Conservation (phyloP, 495 filamentous ascomycete species). For the Talaromyces liani region DNA sequence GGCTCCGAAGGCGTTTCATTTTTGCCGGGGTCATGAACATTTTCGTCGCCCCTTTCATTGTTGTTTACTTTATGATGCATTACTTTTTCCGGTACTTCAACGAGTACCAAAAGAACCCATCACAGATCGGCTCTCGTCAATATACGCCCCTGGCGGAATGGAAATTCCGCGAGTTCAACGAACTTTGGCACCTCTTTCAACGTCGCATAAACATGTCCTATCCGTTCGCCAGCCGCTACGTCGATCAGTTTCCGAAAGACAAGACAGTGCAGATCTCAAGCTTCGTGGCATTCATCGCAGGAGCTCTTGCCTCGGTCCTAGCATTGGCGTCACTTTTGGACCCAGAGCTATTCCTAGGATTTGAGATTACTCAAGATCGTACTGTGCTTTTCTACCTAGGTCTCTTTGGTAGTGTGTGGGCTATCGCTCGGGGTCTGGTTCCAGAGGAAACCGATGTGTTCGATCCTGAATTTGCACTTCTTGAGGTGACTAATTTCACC, state of each 20-base stretch:
- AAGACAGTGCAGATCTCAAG: slow-evolving; percentile 76
- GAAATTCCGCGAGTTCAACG: slow-evolving; percentile 99
- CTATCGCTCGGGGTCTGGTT: slow-evolving; percentile 66
- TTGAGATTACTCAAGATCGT: slow-evolving; percentile 80
- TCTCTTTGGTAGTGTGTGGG: slow-evolving; percentile 70
- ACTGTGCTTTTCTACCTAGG: slow-evolving; percentile 78
- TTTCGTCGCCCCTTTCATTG: slow-evolving; percentile 73
- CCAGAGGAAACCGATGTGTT: slow-evolving; percentile 86
- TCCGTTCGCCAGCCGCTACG: slow-evolving; percentile 83
- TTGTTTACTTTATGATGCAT: slow-evolving; percentile 72
- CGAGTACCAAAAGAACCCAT: slow-evolving; percentile 90
- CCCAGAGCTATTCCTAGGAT: slow-evolving; percentile 81
- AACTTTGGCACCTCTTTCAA: slow-evolving; percentile 85
- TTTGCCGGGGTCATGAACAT: slow-evolving; percentile 83
- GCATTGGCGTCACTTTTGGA: slow-evolving; percentile 75
- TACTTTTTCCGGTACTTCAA: slow-evolving; percentile 93
- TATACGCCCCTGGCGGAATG: slow-evolving; percentile 93
- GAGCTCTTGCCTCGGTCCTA: slow-evolving; percentile 77
- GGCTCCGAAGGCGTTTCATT: slow-evolving; percentile 65
- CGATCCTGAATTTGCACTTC: slow-evolving; percentile 82
- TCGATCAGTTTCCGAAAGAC: slow-evolving; percentile 94
- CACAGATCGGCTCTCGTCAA: slow-evolving; percentile 69
- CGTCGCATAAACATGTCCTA: slow-evolving; percentile 90
- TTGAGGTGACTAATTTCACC: slow-evolving; percentile 82
- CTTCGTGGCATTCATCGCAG: slow-evolving; percentile 80